phyloP scores from a whole-genome alignment of 148 eudicot species.

The Rheum nobile region DNA sequence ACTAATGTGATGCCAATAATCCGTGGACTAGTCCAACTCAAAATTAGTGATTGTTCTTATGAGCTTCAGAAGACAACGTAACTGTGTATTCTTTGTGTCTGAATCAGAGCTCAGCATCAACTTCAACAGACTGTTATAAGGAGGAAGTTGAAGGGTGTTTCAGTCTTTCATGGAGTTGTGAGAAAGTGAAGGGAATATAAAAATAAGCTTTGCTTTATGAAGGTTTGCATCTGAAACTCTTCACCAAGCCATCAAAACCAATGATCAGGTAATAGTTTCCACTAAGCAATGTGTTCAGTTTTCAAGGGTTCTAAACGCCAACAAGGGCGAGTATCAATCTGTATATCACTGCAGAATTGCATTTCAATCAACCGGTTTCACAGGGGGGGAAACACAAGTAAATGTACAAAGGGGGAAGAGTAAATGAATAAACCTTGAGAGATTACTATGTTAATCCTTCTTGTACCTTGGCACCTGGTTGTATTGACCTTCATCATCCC shows the following conservation, averaged over 20 bases:
- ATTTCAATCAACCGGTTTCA: background rate
- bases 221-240: too few relatives aligned
- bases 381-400: background rate
- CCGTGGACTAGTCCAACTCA: background rate
- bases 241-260: background rate
- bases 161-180: too few relatives aligned
- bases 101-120: background rate
- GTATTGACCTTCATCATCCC: background rate
- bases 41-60: background rate
- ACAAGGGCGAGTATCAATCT: background rate
- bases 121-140: background rate
- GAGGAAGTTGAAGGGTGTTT: too few relatives aligned
- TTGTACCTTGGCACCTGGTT: background rate
- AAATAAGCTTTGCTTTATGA: too few relatives aligned
- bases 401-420: background rate
- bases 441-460: constrained; percentile 1
- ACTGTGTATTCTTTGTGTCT: background rate
- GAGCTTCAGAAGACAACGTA: too few relatives aligned
- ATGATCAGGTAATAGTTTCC: background rate
- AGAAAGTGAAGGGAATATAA: too few relatives aligned
- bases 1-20: background rate
- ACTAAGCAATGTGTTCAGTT: background rate
- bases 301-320: background rate
- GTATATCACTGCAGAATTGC: background rate
- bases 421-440: background rate